Percentiles rank a stretch among this genome's conserved stretches.
Conservation (phyloP, 805 yeast genomes). For the Alloascoidea hylecoeti region DNA sequence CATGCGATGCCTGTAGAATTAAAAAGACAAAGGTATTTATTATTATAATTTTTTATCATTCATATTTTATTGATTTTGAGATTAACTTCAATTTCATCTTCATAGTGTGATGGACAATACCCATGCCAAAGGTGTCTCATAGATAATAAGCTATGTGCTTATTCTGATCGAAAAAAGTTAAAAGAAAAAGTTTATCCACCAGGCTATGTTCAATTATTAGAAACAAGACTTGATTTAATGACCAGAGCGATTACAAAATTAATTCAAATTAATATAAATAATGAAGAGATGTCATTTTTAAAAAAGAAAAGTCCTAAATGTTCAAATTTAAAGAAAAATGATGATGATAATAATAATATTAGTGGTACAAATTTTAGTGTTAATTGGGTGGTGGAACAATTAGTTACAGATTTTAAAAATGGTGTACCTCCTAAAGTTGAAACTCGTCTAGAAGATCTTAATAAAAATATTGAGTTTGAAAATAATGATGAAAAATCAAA, state of each 20-base stretch:
- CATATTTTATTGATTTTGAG: neutral
- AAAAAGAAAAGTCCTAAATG: neutral
- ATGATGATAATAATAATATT: too few species aligned
- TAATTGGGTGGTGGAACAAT: constrained; percentile 1
- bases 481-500: neutral
- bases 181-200: constrained; percentile 37
- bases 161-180: constrained; percentile 30
- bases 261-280: neutral
- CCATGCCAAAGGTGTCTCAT: constrained; percentile 31
- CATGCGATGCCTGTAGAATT: constrained; percentile 29
- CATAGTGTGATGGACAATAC: constrained; percentile 26
- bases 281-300: constrained; percentile 1
- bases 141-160: constrained; percentile 37
- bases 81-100: neutral
- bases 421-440: neutral
- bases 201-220: constrained; percentile 46
- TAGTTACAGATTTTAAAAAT: neutral
- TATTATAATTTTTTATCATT: neutral
- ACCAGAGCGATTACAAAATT: constrained; percentile 29
- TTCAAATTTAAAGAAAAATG: too few species aligned
- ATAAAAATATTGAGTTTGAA: neutral
- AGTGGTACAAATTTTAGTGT: constrained; percentile 1
- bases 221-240: constrained; percentile 35
- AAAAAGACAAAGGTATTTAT: constrained; percentile 18
- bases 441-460: neutral